Conservation (phyloP, 106 monocot genomes). For the Allium fistulosum region DNA sequence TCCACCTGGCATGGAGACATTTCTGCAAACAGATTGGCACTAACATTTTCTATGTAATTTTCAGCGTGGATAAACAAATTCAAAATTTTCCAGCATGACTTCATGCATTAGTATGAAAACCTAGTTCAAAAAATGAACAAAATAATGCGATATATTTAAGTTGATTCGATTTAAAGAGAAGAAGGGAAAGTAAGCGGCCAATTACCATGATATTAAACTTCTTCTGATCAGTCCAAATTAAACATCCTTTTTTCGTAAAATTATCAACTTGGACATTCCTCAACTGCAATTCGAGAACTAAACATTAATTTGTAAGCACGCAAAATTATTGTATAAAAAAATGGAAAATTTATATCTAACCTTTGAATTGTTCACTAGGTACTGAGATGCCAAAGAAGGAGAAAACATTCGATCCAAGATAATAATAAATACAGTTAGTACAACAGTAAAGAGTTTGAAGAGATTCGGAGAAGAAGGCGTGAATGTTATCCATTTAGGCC, state of each 20-base stretch:
- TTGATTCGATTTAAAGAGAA: neutral
- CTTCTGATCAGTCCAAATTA: neutral
- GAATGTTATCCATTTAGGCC: no score
- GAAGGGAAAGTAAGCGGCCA: neutral
- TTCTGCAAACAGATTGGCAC: constrained; percentile 1
- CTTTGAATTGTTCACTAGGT: no score
- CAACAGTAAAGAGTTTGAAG: no score
- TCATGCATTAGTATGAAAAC: no score
- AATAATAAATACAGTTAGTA: no score
- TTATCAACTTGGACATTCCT: neutral
- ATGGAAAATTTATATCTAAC: no score
- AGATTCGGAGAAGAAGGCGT: no score
- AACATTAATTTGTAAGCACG: neutral
- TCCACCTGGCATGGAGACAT: neutral
- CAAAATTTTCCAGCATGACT: neutral
- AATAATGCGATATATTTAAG: no score
- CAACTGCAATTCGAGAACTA: neutral
- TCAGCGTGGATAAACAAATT: neutral
- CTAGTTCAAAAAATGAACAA: no score
- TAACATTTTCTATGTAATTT: neutral
- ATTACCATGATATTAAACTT: neutral
- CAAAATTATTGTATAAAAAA: no score
- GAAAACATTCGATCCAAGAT: no score
- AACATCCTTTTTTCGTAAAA: neutral
- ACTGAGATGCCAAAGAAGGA: no score